Evolutionary conservation across 805 yeast genomes (phyloP).

Genomic region (Barnettozyma siamensis): DNA sequence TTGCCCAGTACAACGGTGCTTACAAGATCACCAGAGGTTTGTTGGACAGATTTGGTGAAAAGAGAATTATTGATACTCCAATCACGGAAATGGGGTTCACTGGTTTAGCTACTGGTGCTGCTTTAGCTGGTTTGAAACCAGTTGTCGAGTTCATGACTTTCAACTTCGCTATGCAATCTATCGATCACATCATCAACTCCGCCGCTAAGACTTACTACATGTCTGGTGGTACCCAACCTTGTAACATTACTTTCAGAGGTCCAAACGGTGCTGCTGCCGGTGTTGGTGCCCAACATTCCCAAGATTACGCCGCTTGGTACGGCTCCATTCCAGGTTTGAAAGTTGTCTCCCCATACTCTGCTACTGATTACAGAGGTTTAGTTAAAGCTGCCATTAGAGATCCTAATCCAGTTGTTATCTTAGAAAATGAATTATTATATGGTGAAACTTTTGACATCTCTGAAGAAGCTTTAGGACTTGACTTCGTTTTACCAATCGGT

Average conservation of each 20-base stretch:
- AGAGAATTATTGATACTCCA: slow-evolving; percentile 80
- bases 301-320: slow-evolving; percentile 96
- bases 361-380: slow-evolving; percentile 95
- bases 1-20: slow-evolving; percentile 99
- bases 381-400: slow-evolving; percentile 96
- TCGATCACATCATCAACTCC: slow-evolving; percentile 96
- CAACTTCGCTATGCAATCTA: slow-evolving; percentile 99
- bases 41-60: slow-evolving; percentile 74
- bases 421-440: slow-evolving; percentile 93
- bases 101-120: slow-evolving; percentile 85
- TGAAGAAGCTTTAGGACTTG: slow-evolving; percentile 84
- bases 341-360: slow-evolving; percentile 90
- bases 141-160: slow-evolving; percentile 98
- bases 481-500: slow-evolving; percentile 89
- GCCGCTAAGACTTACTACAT: slow-evolving; percentile 98
- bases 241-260: slow-evolving; percentile 97
- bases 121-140: slow-evolving; percentile 81
- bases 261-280: slow-evolving; percentile 99
- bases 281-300: slow-evolving; percentile 99
- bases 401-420: slow-evolving; percentile 94
- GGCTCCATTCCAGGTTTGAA: slow-evolving; percentile 97
- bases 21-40: slow-evolving; percentile 95
- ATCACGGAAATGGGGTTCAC: slow-evolving; percentile 99
- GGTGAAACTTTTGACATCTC: slow-evolving; percentile 87
- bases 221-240: slow-evolving; percentile 98